phyloP scores from a whole-genome alignment of 1,284 basidiomycete genomes.

The Ceratorhiza oryzae-sativae region DNA sequence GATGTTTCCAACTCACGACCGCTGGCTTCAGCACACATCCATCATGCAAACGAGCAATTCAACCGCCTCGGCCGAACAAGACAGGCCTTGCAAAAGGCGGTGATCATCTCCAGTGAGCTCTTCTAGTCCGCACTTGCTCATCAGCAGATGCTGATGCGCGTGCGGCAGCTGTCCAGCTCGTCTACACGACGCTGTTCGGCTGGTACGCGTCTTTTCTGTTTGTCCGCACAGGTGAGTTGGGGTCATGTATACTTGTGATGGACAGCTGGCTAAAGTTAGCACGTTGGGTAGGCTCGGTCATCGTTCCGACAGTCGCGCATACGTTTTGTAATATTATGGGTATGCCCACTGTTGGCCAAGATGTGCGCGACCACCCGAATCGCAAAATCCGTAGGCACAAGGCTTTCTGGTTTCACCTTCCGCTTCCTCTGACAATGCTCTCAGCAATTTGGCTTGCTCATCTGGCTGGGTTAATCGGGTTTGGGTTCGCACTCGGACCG shows the following conservation, averaged over 20 bases:
- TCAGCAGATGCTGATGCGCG: neutral
- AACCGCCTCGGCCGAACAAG: slow-evolving; percentile 69
- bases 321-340: slow-evolving; percentile 96
- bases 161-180: slow-evolving; percentile 77
- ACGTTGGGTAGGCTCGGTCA: slow-evolving; percentile 47
- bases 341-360: slow-evolving; percentile 63
- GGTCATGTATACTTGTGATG: slow-evolving; percentile 9
- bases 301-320: slow-evolving; percentile 74
- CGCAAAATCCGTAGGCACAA: slow-evolving; percentile 52
- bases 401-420: slow-evolving; percentile 25
- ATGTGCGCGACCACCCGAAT: slow-evolving; percentile 52
- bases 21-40: slow-evolving; percentile 74
- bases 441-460: slow-evolving; percentile 59
- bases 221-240: slow-evolving; percentile 73
- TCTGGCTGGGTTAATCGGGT: slow-evolving; percentile 59
- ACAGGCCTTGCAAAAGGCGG: slow-evolving; percentile 67
- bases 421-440: slow-evolving; percentile 39
- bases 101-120: slow-evolving; percentile 65
- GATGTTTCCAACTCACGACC: neutral
- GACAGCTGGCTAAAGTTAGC: neutral
- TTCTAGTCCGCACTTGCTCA: neutral
- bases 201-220: slow-evolving; percentile 88
- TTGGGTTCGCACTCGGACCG: slow-evolving; percentile 51
- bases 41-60: slow-evolving; percentile 89
- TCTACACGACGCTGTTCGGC: slow-evolving; percentile 92